Evolutionary conservation across 2,329 filamentous ascomycete genomes (phyloP), one percentile per base, ranked within the genome.

Genomic region (Clarireedia homoeocarpa): DNA sequence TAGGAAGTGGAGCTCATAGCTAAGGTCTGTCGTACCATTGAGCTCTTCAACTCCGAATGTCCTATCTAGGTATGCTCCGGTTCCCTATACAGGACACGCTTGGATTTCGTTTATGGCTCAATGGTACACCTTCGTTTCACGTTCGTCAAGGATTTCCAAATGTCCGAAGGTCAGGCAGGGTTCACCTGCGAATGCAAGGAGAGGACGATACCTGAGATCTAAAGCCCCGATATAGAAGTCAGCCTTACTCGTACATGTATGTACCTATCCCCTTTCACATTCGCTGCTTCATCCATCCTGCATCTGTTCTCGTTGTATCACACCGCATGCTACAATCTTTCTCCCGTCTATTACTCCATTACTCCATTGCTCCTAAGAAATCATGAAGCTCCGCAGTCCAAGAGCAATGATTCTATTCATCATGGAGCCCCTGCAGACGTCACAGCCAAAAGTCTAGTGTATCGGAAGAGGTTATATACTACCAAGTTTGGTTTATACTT

Each of bases 401-500:
- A 34, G 24, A 38, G 34, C 14, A 48, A 30, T 24, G 36, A 14
- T 36, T 53, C 51, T 38, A 34, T 34, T 9, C 30, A 10, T 15
- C 26, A 47, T 47, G 20, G 5, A 44, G 38, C 46, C 38, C 52
- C 53, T 17, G 53, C 53, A 44, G 27, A 27, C 36, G 15, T 44
- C 38, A 42, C 46, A 40, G 15, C 30, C 30, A 42, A 34, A 23
- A 15, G 26, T 50, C 30, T 55, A 50, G 52, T 50, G 17, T 6
- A 36, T 38, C 34, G 34, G 36, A 48, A n/a, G 42, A 48, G 34
- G 48, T 53, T 40, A 48, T 40, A 48, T 17, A 39, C 5, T 23
- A 48, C 38, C 51, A 53, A 48, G 26, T 50, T 44, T 55, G 38
- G 46, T 38, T 51, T 26, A 34, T 9, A 36, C 27, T 44, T 27